Percentiles rank a stretch among this genome's conserved stretches.
Evolutionary conservation across 2,329 filamentous ascomycete species (phyloP).

Genomic region (Teratosphaeria destructans): DNA sequence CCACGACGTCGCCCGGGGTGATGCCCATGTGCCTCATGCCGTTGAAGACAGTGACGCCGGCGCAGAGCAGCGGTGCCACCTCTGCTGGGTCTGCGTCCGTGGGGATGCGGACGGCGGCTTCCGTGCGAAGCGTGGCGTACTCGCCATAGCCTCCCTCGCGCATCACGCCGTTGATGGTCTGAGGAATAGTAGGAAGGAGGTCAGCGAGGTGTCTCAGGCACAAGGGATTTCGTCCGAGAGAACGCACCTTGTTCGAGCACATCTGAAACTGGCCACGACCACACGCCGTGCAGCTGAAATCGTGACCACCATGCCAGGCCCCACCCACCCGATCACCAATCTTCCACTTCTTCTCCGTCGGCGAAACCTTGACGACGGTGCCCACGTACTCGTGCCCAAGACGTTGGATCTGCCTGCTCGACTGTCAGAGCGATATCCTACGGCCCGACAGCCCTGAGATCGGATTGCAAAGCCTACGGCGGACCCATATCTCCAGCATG

Average conservation of each 20-base stretch:
- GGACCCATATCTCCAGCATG: conserved; percentile 43
- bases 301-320: conserved; percentile 59
- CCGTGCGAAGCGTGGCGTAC: conserved; percentile 50
- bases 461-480: conserved; percentile 24
- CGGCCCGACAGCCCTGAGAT: neutral
- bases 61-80: conserved; percentile 38
- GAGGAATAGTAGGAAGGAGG: neutral
- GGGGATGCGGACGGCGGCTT: conserved; percentile 48
- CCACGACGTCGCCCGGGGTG: conserved; percentile 36
- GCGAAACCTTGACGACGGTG: conserved; percentile 48
- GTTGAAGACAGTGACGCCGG: conserved; percentile 43
- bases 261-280: conserved; percentile 55
- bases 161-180: conserved; percentile 53
- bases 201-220: neutral
- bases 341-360: conserved; percentile 47
- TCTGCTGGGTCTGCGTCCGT: conserved; percentile 35
- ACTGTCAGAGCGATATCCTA: neutral
- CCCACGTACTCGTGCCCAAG: conserved; percentile 63
- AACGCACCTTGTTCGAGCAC: conserved; percentile 44
- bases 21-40: conserved; percentile 40
- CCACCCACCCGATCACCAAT: conserved; percentile 58
- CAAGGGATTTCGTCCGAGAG: neutral
- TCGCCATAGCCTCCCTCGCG: conserved; percentile 55
- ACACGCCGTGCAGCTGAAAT: conserved; percentile 52
- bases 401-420: conserved; percentile 28